Base-by-base conservation (phyloP, 139 green algal genomes). In the Trebouxia sp. region DNA sequence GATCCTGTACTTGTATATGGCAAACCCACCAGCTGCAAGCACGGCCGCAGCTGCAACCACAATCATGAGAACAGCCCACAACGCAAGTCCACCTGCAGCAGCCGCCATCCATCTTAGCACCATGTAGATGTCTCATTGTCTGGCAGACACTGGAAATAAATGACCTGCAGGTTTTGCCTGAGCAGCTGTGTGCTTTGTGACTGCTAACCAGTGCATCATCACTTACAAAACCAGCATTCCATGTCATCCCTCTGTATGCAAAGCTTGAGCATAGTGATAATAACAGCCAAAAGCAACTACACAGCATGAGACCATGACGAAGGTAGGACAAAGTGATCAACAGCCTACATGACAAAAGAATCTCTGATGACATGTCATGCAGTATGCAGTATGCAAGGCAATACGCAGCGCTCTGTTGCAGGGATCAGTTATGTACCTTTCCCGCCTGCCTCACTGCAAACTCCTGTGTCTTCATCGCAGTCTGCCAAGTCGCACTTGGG, bases 401-500 rank as follows among this genome's bases (percentile, higher is more conserved):
- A 26, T 53, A 26, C 47, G 20, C 14, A 17, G 47, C 20, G 17
- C 41, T n/a, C n/a, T n/a, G n/a, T n/a, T n/a, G n/a, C n/a, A 9
- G 26, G 14, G 55, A 9, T 35, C 43, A 28, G 58, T 48, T 38
- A 38, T 30, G 43, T 45, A 51, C 66, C 66, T 26, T 65, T 41
- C 38, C 48, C 69, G 22, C 78, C 67, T 14, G 37, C 37, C 14
- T 47, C 35, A 47, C 74, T 67, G 81, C 84, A 92, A 30, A 85
- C 78, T 20, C 85, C 90, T 0, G 72, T 78, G 39, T 41, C n/a
- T 1, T 65, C 62, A 74, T 94, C 88, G 82, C 91, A 94, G 7
- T 72, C 24, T 32, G 55, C 41, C 26, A 93, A 75, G 82, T 90
- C 81, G 74, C 89, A 92, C 48, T 85, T 85, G 15, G 89, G 90